Percentiles rank a stretch among this genome's conserved stretches.
Conservation (phyloP, 495 filamentous ascomycete species). For the Hypoxylon intermedium region DNA sequence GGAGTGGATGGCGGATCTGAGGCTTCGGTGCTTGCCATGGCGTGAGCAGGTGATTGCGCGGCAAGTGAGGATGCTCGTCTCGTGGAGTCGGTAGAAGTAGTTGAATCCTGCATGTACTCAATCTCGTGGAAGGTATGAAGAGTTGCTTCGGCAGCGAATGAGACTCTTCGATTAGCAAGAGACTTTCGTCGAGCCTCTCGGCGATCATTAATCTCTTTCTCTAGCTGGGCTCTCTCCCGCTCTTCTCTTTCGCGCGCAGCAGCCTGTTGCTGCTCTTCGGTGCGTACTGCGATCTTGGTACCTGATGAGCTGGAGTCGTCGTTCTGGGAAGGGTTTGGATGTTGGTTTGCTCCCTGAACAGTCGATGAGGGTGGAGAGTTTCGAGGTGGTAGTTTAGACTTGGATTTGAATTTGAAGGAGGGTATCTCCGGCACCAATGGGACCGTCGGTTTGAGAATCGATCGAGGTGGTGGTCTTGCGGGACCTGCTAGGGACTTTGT, state of each 20-base stretch:
- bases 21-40: constrained; percentile 51
- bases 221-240: constrained; percentile 67
- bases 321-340: constrained; percentile 60
- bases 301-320: constrained; percentile 45
- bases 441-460: constrained; percentile 86
- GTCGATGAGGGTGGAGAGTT: constrained; percentile 27
- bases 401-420: constrained; percentile 52
- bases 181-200: constrained; percentile 90
- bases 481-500: constrained; percentile 57
- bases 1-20: constrained; percentile 71
- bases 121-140: constrained; percentile 97
- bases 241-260: constrained; percentile 77
- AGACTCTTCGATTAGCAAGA: constrained; percentile 90
- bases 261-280: constrained; percentile 82
- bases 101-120: constrained; percentile 86
- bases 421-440: constrained; percentile 70
- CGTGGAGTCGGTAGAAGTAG: constrained; percentile 80
- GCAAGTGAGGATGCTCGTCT: constrained; percentile 69
- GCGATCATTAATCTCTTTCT: constrained; percentile 73
- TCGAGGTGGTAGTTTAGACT: constrained; percentile 46
- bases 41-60: constrained; percentile 56
- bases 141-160: constrained; percentile 96
- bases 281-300: constrained; percentile 62
- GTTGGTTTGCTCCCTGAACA: constrained; percentile 50
- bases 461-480: constrained; percentile 61